Conservation (phyloP, 1,284 basidiomycete species). For the Phellopilus nigrolimitatus region DNA sequence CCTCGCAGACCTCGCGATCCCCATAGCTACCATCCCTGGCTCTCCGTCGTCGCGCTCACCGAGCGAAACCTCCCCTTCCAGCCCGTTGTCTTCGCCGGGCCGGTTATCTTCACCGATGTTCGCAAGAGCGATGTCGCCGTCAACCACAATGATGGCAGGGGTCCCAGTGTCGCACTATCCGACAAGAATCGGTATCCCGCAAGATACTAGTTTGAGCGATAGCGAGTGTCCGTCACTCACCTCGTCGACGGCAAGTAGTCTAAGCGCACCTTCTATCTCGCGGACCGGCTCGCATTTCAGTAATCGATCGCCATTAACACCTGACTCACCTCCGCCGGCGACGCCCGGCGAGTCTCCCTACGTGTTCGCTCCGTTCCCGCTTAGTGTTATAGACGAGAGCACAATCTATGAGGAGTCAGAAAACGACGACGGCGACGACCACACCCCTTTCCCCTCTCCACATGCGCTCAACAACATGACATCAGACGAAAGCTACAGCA, state of each 20-base stretch:
- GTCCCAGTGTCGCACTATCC: background rate
- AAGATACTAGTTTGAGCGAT: background rate
- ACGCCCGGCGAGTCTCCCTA: conserved; percentile 4
- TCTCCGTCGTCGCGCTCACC: background rate
- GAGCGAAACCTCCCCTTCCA: background rate
- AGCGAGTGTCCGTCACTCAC: background rate
- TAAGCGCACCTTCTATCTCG: background rate
- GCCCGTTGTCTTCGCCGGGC: background rate
- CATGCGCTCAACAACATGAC: background rate
- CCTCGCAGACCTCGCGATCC: conserved; percentile 12
- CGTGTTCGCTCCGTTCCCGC: background rate
- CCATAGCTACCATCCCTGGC: background rate
- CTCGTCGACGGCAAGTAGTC: background rate
- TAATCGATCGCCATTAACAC: conserved; percentile 17
- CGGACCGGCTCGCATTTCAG: background rate
- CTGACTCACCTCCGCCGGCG: conserved; percentile 14
- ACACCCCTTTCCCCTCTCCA: background rate
- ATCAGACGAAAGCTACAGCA: background rate
- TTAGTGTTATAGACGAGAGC: conserved; percentile 2
- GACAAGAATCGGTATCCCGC: background rate
- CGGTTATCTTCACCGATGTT: background rate
- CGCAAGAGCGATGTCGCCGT: background rate
- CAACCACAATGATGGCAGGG: background rate
- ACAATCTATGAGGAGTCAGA: background rate
- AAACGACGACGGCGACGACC: background rate